Evolutionary conservation across 352 stramenopile species (phyloP).

Genomic region (Phytophthora constricta): DNA sequence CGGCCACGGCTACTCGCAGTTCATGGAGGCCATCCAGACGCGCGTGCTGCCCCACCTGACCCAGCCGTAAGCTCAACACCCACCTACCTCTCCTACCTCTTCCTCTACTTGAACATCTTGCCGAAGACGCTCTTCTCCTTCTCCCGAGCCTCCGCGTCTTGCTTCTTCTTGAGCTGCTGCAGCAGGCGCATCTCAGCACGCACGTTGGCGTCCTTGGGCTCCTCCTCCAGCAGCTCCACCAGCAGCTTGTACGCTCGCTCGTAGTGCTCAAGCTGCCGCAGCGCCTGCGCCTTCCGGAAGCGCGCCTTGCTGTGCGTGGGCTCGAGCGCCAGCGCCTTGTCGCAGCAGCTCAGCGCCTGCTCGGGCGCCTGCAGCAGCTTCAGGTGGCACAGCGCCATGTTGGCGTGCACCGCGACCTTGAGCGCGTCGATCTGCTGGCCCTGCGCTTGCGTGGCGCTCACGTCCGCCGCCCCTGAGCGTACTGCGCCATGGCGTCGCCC

Average conservation of each 20-base stretch:
- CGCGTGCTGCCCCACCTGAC: slow-evolving; percentile 60
- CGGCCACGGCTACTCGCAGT: slow-evolving; percentile 75
- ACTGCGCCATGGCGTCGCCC: slow-evolving; percentile 82
- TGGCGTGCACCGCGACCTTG: slow-evolving; percentile 77
- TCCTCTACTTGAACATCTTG: slow-evolving; percentile 85
- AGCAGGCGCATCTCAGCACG: slow-evolving; percentile 67
- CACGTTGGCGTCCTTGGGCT: slow-evolving; percentile 77
- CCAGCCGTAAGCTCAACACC: background rate
- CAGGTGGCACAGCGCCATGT: slow-evolving; percentile 86
- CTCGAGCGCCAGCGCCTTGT: slow-evolving; percentile 79
- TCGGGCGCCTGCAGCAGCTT: slow-evolving; percentile 62
- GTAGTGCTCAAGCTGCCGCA: slow-evolving; percentile 63
- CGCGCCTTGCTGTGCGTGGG: slow-evolving; percentile 74
- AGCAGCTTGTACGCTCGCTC: slow-evolving; percentile 66
- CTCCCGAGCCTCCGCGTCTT: slow-evolving; percentile 62
- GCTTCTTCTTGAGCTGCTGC: slow-evolving; percentile 55
- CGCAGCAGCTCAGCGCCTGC: slow-evolving; percentile 66
- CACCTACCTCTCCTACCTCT: too few relatives aligned
- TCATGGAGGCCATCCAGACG: slow-evolving; percentile 69
- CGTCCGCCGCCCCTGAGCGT: slow-evolving; percentile 51
- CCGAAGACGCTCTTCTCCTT: slow-evolving; percentile 68
- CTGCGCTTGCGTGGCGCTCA: slow-evolving; percentile 62
- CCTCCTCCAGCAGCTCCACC: slow-evolving; percentile 51
- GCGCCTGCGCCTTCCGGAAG: slow-evolving; percentile 83
- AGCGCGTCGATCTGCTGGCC: slow-evolving; percentile 66